Conservation (phyloP, 495 filamentous ascomycete genomes). For the Trichoderma orchidacearum region DNA sequence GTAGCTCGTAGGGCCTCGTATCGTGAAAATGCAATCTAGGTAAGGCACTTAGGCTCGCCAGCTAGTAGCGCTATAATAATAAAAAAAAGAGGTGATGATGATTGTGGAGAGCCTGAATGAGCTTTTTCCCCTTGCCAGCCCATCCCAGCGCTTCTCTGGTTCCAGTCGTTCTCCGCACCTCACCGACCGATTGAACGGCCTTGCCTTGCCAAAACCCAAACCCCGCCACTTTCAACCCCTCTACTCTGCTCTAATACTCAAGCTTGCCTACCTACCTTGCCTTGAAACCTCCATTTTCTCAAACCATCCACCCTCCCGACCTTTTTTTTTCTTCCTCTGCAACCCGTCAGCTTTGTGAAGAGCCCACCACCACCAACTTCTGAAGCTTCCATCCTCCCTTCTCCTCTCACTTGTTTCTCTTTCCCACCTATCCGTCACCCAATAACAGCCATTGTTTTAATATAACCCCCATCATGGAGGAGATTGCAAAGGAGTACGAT, state of each 20-base stretch:
- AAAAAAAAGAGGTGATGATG: no score
- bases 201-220: background rate
- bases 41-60: background rate
- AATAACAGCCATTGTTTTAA: constrained; percentile 1
- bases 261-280: background rate
- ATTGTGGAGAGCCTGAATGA: no score
- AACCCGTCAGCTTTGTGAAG: no score
- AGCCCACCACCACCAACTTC: no score
- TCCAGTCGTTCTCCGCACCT: constrained; percentile 10
- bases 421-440: background rate
- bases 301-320: background rate
- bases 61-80: background rate
- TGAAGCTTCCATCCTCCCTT: background rate
- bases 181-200: constrained; percentile 9
- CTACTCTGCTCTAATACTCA: no score
- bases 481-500: constrained; percentile 95
- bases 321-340: background rate
- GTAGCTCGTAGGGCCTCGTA: no score
- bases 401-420: background rate
- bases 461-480: constrained; percentile 54
- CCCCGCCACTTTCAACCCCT: background rate
- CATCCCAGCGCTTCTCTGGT: constrained; percentile 4
- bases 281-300: background rate
- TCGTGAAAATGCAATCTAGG: no score
- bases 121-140: constrained; percentile 1